phyloP scores from a whole-genome alignment of 2,329 filamentous ascomycete species.

The Calonectria multiphialidica region DNA sequence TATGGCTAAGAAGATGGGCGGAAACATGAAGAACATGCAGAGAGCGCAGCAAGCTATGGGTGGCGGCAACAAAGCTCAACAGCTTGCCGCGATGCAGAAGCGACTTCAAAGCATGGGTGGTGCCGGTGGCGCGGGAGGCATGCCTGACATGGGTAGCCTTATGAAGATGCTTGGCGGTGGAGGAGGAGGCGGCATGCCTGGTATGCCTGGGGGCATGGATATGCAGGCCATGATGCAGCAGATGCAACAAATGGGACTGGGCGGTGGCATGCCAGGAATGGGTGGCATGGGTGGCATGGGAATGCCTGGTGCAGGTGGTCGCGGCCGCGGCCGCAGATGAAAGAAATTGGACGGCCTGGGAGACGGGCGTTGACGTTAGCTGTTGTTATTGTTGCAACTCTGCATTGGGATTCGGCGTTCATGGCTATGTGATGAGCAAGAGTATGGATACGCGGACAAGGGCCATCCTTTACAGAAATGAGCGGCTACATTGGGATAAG shows the following conservation, averaged over 20 bases:
- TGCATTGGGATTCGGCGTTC: conserved; percentile 28
- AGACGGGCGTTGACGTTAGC: conserved; percentile 5
- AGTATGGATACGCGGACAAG: not conserved
- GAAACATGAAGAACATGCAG: conserved; percentile 98
- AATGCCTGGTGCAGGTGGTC: conserved; percentile 44
- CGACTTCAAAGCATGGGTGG: conserved; percentile 93
- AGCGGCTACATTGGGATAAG: not conserved
- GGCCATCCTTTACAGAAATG: not conserved
- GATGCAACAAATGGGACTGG: conserved; percentile 78
- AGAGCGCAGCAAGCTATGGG: conserved; percentile 91
- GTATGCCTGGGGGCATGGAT: conserved; percentile 79
- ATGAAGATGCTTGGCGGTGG: conserved; percentile 87
- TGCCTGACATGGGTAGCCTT: conserved; percentile 87
- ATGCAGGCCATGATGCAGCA: conserved; percentile 86
- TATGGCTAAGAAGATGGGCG: conserved; percentile 99
- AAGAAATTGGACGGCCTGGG: not conserved
- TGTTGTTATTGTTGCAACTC: conserved; percentile 17
- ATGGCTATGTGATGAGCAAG: conserved; percentile 18
- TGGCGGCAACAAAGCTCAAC: conserved; percentile 90
- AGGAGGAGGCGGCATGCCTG: conserved; percentile 65
- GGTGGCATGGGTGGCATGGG: conserved; percentile 43
- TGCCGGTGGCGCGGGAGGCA: conserved; percentile 71
- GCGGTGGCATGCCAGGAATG: conserved; percentile 53
- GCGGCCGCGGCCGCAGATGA: conserved; percentile 48
- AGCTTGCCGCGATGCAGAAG: conserved; percentile 98